Evolutionary conservation across 2,329 filamentous ascomycete genomes (phyloP), one percentile per base, ranked within the genome.

Genomic region (Geosmithia flava): DNA sequence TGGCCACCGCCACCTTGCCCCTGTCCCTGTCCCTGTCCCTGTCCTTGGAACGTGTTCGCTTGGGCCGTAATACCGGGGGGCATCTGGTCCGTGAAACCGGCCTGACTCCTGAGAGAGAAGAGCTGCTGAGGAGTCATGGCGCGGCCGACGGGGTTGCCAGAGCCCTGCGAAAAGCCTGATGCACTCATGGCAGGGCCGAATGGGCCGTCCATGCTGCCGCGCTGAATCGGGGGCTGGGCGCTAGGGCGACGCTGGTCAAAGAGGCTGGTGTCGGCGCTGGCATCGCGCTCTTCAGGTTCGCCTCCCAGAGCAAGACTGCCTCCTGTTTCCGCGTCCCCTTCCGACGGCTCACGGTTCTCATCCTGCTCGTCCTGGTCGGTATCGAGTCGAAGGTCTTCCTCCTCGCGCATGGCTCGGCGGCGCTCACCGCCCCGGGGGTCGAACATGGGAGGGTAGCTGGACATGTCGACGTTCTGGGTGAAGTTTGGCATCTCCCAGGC

Each of bases 281-380:
- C 66, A 20, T 87, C 83, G 52, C 78, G 75, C 54, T 95, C 88
- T 61, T 97, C 91, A 0, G 91, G 91, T 61, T 97, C 91, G 42
- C 91, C 91, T 49, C 91, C 91, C 17, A 97, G 74, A 50, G 94
- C 90, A 50, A 93, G 72, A 61, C 91, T 97, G 15, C 80, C 80
- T 44, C 86, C 87, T 54, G 85, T 85, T 63, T 93, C 89, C 1
- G 81, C 80, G 49, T 85, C 83, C 49, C 87, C 87, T 53, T 95
- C 89, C 0, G 74, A 74, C 3, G 67, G 61, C 44, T 74, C 72
- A 5, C 61, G 60, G 2, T 59, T 60, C 20, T 75, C 74, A 2
- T 61, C 54, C 20, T 65, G 65, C 29, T 76, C 71, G 50, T 77
- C 72, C 19, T 70, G 68, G 29, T 77, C 72, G 6, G 62, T 64